These are phyloP conservation scores for Scheffersomyces insectosa DNA, from an alignment of 1,139 yeast species.

Conservation along the genomic window DNA sequence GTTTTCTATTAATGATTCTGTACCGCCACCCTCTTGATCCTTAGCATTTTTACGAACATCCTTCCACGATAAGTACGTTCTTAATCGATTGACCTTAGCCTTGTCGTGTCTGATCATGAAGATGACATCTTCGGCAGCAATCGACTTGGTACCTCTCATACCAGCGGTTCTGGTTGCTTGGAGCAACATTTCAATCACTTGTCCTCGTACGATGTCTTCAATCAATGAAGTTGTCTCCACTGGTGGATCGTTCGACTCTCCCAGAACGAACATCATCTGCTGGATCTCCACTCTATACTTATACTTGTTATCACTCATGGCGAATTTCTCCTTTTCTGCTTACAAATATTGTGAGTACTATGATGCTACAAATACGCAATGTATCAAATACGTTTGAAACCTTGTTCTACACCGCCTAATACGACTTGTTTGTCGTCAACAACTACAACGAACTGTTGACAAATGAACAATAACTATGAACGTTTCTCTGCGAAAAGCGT, in stretches of 20 bases:
- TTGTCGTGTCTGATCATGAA: constrained; percentile 90
- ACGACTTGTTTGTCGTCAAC: too few relatives aligned
- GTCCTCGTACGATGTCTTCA: constrained; percentile 94
- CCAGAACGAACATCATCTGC: constrained; percentile 98
- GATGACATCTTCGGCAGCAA: constrained; percentile 90
- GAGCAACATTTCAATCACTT: constrained; percentile 83
- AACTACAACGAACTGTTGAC: too few relatives aligned
- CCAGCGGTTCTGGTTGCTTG: constrained; percentile 82
- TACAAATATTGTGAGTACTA: too few relatives aligned
- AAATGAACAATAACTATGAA: too few relatives aligned
- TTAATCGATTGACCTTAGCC: constrained; percentile 87
- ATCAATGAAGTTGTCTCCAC: constrained; percentile 85
- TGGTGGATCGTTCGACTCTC: constrained; percentile 94
- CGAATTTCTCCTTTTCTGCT: too few relatives aligned
- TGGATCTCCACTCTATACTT: constrained; percentile 84
- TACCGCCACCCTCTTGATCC: constrained; percentile 87
- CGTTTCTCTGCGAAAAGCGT: too few relatives aligned
- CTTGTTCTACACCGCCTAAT: too few relatives aligned
- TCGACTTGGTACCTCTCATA: constrained; percentile 77
- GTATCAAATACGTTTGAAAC: too few relatives aligned
- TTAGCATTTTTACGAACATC: constrained; percentile 96
- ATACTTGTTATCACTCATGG: constrained; percentile 49
- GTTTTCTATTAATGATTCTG: constrained; percentile 51
- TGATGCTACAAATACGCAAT: too few relatives aligned
- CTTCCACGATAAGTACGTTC: constrained; percentile 95